Evolutionary conservation across 2,329 filamentous ascomycete species (phyloP).

Genomic region (Reticulascus tulasneorum): DNA sequence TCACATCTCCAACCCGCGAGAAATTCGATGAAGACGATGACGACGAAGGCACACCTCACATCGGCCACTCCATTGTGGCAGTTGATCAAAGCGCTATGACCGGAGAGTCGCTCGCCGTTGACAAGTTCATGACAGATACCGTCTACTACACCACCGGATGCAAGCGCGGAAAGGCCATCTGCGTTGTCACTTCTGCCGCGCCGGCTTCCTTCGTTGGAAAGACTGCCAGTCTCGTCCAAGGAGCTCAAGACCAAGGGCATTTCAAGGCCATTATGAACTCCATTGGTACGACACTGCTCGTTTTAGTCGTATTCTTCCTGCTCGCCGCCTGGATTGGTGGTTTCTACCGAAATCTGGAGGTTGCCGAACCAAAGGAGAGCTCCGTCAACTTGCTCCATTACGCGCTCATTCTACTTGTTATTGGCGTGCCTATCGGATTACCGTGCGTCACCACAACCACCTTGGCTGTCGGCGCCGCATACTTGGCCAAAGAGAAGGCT

Average conservation of each 20-base stretch:
- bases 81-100: conserved; percentile 78
- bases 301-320: conserved; percentile 75
- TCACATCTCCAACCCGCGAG: conserved; percentile 13
- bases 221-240: conserved; percentile 70
- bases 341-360: conserved; percentile 70
- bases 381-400: conserved; percentile 65
- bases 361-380: conserved; percentile 41
- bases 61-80: conserved; percentile 64
- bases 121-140: conserved; percentile 73
- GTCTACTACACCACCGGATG: conserved; percentile 78
- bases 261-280: conserved; percentile 84
- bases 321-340: conserved; percentile 72
- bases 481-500: conserved; percentile 72
- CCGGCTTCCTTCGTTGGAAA: conserved; percentile 73
- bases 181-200: conserved; percentile 62
- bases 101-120: conserved; percentile 74
- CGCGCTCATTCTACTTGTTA: conserved; percentile 67
- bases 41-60: conserved; percentile 46
- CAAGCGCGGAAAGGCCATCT: conserved; percentile 76
- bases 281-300: conserved; percentile 69
- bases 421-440: conserved; percentile 76
- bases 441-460: conserved; percentile 77
- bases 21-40: conserved; percentile 58
- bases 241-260: conserved; percentile 71
- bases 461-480: conserved; percentile 71